Conservation (phyloP, 2,329 filamentous ascomycete genomes). For the Trichoderma atrobrunneum region DNA sequence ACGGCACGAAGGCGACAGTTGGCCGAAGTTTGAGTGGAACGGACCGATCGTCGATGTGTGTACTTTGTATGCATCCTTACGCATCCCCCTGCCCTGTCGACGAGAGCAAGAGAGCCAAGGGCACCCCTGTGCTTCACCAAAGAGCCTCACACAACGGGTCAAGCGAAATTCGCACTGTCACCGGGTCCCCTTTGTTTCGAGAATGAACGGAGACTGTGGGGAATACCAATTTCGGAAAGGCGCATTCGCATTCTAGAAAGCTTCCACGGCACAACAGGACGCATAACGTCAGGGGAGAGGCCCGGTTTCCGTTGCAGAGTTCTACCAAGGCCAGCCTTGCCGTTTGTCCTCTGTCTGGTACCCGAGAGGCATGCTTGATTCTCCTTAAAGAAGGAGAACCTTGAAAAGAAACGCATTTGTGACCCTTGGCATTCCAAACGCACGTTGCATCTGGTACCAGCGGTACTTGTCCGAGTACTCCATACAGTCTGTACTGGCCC, state of each 20-base stretch:
- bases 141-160: slow-evolving; percentile 1
- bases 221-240: slow-evolving; percentile 10
- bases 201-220: slow-evolving; percentile 21
- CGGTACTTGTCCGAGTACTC: neutral
- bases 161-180: slow-evolving; percentile 8
- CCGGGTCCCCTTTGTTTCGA: slow-evolving; percentile 4
- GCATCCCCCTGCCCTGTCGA: neutral
- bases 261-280: slow-evolving; percentile 26
- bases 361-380: neutral
- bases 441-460: neutral
- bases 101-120: neutral
- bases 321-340: slow-evolving; percentile 11
- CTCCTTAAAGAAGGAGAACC: neutral
- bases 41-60: slow-evolving; percentile 12
- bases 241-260: slow-evolving; percentile 32
- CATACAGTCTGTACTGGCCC: neutral
- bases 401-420: neutral
- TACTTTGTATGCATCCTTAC: neutral
- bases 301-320: slow-evolving; percentile 10
- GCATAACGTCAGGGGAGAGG: slow-evolving; percentile 22
- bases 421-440: neutral
- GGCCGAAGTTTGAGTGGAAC: slow-evolving; percentile 17
- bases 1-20: slow-evolving; percentile 16
- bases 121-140: slow-evolving; percentile 5
- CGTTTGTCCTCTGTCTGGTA: neutral